A percentile compares a stretch with the other conserved stretches of the same genome.
Evolutionary conservation across 768 basidiomycete species (phyloP).

Genomic region (Trametes maxima): DNA sequence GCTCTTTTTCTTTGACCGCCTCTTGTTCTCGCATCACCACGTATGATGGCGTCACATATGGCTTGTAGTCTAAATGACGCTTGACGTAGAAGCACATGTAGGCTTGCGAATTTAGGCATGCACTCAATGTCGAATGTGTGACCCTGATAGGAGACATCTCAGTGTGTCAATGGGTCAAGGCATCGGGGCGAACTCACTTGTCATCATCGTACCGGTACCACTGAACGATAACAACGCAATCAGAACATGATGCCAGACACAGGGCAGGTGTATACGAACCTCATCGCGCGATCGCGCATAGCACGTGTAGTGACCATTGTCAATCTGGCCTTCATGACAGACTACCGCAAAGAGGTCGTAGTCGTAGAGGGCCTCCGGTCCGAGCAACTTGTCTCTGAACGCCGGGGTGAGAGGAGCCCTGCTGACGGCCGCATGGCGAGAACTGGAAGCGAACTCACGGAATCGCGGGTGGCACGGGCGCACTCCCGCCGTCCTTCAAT

Average conservation of each 20-base stretch:
- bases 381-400: constrained; percentile 42
- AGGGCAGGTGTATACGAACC: constrained; percentile 46
- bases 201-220: constrained; percentile 97
- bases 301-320: constrained; percentile 94
- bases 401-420: background rate
- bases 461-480: constrained; percentile 9
- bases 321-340: constrained; percentile 91
- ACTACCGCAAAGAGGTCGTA: constrained; percentile 94
- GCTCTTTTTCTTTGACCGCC: constrained; percentile 60
- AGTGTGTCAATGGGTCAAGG: background rate
- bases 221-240: constrained; percentile 38
- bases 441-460: constrained; percentile 20
- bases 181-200: constrained; percentile 54
- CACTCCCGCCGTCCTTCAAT: constrained; percentile 32
- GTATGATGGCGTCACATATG: constrained; percentile 67
- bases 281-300: constrained; percentile 85
- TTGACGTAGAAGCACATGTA: constrained; percentile 98
- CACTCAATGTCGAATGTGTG: constrained; percentile 64
- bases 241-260: background rate
- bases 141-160: constrained; percentile 49
- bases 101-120: constrained; percentile 71
- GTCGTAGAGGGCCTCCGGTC: constrained; percentile 73
- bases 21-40: constrained; percentile 66
- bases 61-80: constrained; percentile 83
- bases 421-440: background rate